Percentiles rank a stretch among this genome's conserved stretches.
Evolutionary conservation across 148 eudicot genomes (phyloP).

Genomic region (Fagopyrum homotropicum): DNA sequence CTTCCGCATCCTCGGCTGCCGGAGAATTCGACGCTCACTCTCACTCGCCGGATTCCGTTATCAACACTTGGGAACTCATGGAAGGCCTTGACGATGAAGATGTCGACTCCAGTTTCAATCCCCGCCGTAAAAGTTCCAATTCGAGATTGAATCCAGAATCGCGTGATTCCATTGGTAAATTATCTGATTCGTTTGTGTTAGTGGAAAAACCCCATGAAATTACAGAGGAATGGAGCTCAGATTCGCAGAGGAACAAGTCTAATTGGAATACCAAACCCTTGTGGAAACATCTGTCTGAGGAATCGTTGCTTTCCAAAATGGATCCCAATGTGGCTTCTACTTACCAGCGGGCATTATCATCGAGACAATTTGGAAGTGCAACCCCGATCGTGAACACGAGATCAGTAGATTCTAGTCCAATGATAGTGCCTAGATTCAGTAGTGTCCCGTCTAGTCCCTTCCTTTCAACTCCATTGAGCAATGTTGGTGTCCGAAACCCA

Average conservation of each 20-base stretch:
- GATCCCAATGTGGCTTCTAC: slow-evolving; percentile 64
- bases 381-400: slow-evolving; percentile 17
- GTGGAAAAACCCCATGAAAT: slow-evolving; percentile 40
- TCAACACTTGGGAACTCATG: slow-evolving; percentile 99
- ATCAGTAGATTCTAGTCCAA: slow-evolving; percentile 21
- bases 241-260: background rate
- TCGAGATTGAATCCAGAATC: slow-evolving; percentile 11
- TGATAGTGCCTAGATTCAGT: slow-evolving; percentile 3
- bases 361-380: slow-evolving; percentile 27
- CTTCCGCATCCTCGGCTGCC: slow-evolving; percentile 8
- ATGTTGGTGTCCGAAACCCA: background rate
- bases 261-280: slow-evolving; percentile 57
- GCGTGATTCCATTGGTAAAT: slow-evolving; percentile 19
- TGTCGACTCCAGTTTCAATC: slow-evolving; percentile 22
- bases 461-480: slow-evolving; percentile 6
- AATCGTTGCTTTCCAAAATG: slow-evolving; percentile 69
- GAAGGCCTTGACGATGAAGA: slow-evolving; percentile 87
- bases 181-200: slow-evolving; percentile 38
- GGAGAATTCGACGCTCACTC: slow-evolving; percentile 6
- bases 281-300: slow-evolving; percentile 92
- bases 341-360: slow-evolving; percentile 47
- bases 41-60: slow-evolving; percentile 74
- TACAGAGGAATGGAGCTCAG: slow-evolving; percentile 28
- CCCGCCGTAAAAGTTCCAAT: slow-evolving; percentile 22
- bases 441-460: slow-evolving; percentile 19